Conservation (phyloP, 805 yeast genomes). For the Wickerhamomyces sydowiorum region DNA sequence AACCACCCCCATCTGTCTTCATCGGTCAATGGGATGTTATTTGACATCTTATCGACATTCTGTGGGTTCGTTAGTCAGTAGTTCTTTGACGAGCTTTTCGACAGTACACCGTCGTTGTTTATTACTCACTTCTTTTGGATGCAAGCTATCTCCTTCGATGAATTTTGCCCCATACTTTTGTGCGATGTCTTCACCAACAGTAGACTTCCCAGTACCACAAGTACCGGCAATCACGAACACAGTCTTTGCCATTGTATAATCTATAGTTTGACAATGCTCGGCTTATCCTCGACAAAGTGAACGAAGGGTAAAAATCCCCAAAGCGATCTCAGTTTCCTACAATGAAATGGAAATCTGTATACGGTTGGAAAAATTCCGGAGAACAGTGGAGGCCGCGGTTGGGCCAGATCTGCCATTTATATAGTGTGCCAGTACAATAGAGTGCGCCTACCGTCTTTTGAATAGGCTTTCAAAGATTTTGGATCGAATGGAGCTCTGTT, state of each 20-base stretch:
- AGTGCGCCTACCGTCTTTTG: too few species aligned
- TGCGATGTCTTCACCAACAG: constrained; percentile 56
- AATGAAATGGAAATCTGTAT: not conserved
- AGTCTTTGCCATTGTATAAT: constrained; percentile 3
- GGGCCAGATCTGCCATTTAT: too few species aligned
- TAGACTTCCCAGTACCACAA: constrained; percentile 92
- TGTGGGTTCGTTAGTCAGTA: constrained; percentile 6
- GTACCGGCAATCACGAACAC: constrained; percentile 85
- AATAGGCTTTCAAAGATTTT: too few species aligned
- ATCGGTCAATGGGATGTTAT: constrained; percentile 77
- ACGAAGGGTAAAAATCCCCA: not conserved
- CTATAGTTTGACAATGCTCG: not conserved
- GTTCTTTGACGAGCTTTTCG: too few species aligned
- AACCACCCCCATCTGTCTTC: constrained; percentile 95
- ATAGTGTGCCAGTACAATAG: too few species aligned
- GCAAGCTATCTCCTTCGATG: constrained; percentile 83
- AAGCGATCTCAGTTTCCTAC: not conserved
- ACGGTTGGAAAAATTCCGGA: not conserved
- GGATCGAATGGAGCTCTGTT: not conserved
- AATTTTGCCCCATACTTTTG: constrained; percentile 43
- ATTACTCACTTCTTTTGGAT: constrained; percentile 43
- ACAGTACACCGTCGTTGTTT: not conserved
- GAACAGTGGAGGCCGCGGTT: not conserved
- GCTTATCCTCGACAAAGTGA: too few species aligned
- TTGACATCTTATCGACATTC: constrained; percentile 79